Evolutionary conservation across 176 grass and related monocot genomes (phyloP), one percentile per base, ranked within the genome.

Genomic region (Aegilops sharonensis): DNA sequence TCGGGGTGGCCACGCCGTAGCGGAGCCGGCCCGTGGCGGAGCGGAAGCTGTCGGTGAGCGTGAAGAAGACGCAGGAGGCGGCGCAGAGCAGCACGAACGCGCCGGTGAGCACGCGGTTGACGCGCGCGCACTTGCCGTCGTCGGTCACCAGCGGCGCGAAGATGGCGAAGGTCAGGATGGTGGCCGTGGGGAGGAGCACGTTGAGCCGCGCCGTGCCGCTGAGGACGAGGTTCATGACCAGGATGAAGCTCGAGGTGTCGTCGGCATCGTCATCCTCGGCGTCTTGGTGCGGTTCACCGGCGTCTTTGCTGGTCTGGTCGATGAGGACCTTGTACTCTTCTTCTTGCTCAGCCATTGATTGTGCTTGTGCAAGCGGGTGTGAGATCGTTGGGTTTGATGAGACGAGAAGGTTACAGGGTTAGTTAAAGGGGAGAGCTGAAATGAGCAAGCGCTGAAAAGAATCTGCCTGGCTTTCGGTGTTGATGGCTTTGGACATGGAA

Each of bases 41-140:
- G 57, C 93, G 91, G 90, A 94, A 98, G 90, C 95, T 95, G 86
- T 94, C 95, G 47, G 93, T 98, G 85, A 98, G 86, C 59, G 89
- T 89, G 91, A 98, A 98, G 93, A 98, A 98, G 88, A 98, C 42
- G 52, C 95, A 98, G 8, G 93, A 98, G 37, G 84, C 81, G 82
- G 90, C 81, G 45, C 89, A 98, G 21, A 93, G 72, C 21, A 42
- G 84, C 68, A 95, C 75, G 88, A 95, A 93, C 20, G 77, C 67
- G 24, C 77, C 84, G 3, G 85, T 92, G 48, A 94, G 86, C 37
- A 68, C 32, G 52, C 73, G 90, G 78, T 86, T 92, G 27, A 91
- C 50, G n/a, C 42, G 48, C 1, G 48, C 15, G 84, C 95, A 98
- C 30, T 82, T 77, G 83, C 91, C 93, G 30, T 98, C 93, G 47